Evolutionary conservation across 2,329 filamentous ascomycete genomes (phyloP), one percentile per base, ranked within the genome.

Genomic region (Diaporthe vexans): DNA sequence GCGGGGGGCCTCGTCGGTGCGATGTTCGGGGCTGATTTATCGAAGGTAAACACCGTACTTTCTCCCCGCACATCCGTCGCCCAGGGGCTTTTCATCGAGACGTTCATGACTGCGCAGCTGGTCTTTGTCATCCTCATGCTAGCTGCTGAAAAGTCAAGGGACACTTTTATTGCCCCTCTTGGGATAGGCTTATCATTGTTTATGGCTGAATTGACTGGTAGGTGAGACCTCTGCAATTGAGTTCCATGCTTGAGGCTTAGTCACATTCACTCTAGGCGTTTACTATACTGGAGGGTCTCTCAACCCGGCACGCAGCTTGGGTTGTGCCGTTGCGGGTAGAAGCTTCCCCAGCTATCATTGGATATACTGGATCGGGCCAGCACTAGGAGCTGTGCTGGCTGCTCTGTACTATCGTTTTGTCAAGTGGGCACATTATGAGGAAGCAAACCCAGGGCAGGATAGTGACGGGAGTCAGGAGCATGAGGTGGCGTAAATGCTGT

Each of bases 141-240:
- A 46, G 91, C 91, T 0, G 88, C 86, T 4, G 91, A 93, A 79
- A 93, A 94, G 81, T 91, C 93, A 78, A 89, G 89, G 76, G 89
- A 88, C 7, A 94, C 91, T 0, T 93, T 88, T 78, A 82, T 93
- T 4, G 92, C 91, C 0, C 92, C 92, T 0, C 82, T 94, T 0
- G 92, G 90, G 0, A 93, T 94, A 76, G 92, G 92, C 0, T 81
- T 94, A 2, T 83, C 91, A 0, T 85, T 94, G 24, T 93, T 94
- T 78, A 85, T 94, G 35, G 80, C 81, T 0, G 76, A 84, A 77
- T 77, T 85, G 37, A 77, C 81, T 15, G 84, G 84, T 83, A 76
- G 71, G 79, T 74, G 15, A 3, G 0, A 4, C 0, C 21, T 9
- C 40, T 6, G 2, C 26, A 35, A 8, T 4, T 11, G 4, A 24